Evolutionary conservation across 495 filamentous ascomycete species (phyloP), one percentile per base, ranked within the genome.

Genomic region (Aspergillus avenaceus): DNA sequence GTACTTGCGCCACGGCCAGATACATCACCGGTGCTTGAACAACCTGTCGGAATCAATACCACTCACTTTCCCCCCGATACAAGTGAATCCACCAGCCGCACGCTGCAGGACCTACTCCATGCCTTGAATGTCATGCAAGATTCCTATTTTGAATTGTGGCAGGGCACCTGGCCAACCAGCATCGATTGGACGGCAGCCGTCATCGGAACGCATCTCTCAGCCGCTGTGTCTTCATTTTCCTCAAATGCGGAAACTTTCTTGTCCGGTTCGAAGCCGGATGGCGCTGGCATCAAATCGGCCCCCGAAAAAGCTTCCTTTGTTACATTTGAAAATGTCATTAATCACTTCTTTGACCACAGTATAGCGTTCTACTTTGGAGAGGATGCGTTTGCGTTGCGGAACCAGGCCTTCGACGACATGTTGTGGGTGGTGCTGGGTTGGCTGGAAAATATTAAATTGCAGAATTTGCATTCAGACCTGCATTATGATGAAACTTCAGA

Each of bases 141-240:
- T 23, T 64, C 75, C 13, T 96, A 86, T 66, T 97, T 95, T 64
- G 73, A 83, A 45, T 63, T 85, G 23, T 86, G 86, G 79, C 63
- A 84, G 12, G 91, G 90, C 21, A 90, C 80, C 13, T 97, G 91
- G 90, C 90, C 93, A 8, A 72, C 71, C 8, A 79, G 86, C 13
- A 96, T 96, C 53, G 93, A 97, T 75, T 97, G 92, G 92, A 97
- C 92, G 1, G 84, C 85, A 5, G 92, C 93, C 2, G 89, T 97
- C 4, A 71, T 92, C 61, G 84, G 84, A 27, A 95, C 92, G 0
- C 83, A 93, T 44, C 67, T 97, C 42, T 85, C 86, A 0, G 85
- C 81, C 14, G 74, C 84, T 0, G 74, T 92, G 2, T 71, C 73
- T 13, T 79, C 85, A 14, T 69, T 96, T 49, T 82, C 87, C 5